Evolutionary conservation across 2,329 filamentous ascomycete genomes (phyloP), one percentile per base, ranked within the genome.

Genomic region (Fusarium albosuccineum): DNA sequence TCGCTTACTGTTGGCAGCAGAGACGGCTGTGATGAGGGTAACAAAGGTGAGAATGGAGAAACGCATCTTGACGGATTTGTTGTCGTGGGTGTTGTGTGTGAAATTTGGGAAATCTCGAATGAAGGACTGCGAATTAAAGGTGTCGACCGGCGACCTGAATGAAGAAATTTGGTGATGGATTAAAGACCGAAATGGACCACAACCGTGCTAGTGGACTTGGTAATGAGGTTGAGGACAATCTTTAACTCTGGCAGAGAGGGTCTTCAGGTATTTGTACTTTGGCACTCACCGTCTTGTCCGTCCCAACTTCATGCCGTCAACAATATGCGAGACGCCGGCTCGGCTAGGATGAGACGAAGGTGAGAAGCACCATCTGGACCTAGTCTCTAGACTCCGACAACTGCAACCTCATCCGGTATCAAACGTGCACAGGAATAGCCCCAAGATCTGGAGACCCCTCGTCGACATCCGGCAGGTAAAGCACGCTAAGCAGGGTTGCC

Each of bases 71-170:
- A 78, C 74, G 70, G 40, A 37, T 22, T 2, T 22, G 17, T 52
- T 33, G 53, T 54, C 11, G 33, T 48, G 44, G 26, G 44, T 48
- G 44, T 48, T 22, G 27, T 48, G 44, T 48, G 57, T 72, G 63
- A 68, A 39, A 29, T 40, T 44, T 51, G 41, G 34, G 52, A 37
- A 41, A 42, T 9, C 9, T 30, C 22, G 33, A 26, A 22, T 49
- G n/a, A 22, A 29, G 27, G 30, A 29, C 62, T 68, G 54, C 68
- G 75, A 70, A 74, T 71, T 60, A 58, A 72, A 30, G 77, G 30
- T 75, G 83, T 86, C 83, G 84, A 74, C 83, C 84, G 82, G 84
- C 84, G 84, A 86, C 83, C 75, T 78, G 73, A 73, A 75, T 66
- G 42, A 46, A 62, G 51, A 55, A 61, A 61, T 46, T 50, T 58